phyloP scores from a whole-genome alignment of 176 grass and related monocot genomes.

The Pharus latifolius region DNA sequence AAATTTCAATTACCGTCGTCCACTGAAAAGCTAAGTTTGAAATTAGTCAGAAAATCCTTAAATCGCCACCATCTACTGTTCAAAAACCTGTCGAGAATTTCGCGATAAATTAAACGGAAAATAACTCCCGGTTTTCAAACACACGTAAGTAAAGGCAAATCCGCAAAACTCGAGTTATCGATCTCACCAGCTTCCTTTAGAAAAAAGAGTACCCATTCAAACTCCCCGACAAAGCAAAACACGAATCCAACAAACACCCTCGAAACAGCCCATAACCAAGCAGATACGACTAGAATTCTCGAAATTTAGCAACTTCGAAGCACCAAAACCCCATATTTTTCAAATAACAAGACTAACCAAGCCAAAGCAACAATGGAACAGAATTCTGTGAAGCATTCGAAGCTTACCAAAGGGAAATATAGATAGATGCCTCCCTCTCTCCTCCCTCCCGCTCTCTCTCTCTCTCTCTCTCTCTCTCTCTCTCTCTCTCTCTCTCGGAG shows the following conservation, averaged over 20 bases:
- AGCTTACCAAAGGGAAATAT: background rate
- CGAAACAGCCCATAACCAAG: background rate
- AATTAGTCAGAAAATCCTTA: no score
- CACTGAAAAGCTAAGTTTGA: background rate
- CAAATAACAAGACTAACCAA: background rate
- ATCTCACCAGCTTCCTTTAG: background rate
- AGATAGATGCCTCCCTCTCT: background rate
- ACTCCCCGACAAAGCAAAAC: background rate
- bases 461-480: no score
- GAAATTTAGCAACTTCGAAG: background rate
- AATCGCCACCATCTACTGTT: no score
- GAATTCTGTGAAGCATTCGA: background rate
- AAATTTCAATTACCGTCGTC: background rate
- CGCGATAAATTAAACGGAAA: no score
- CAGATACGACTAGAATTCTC: background rate
- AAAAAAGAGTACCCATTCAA: background rate
- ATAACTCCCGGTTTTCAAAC: no score
- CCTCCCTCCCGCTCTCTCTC: no score
- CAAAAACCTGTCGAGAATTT: no score
- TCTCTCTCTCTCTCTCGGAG: background rate
- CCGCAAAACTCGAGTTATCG: background rate
- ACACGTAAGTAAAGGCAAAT: background rate
- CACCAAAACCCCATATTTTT: background rate
- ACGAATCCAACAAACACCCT: background rate
- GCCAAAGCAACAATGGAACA: background rate